Evolutionary conservation across 257 asterid species (phyloP).

Genomic region (Ballota nigra): DNA sequence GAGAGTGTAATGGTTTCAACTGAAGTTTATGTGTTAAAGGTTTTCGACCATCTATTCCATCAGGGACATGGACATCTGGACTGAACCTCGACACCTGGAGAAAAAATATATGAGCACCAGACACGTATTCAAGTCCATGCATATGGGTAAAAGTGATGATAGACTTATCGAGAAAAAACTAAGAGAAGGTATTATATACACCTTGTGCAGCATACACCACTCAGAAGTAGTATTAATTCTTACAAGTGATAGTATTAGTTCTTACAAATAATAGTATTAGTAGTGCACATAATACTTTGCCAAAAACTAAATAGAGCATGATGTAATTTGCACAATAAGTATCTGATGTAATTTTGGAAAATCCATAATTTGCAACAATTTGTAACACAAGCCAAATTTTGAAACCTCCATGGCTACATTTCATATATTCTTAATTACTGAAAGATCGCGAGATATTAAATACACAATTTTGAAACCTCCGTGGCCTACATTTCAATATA

Average conservation of each 20-base stretch:
- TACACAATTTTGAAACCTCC: slow-evolving; percentile 7
- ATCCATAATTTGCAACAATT: slow-evolving; percentile 3
- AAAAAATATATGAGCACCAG: slow-evolving; percentile 16
- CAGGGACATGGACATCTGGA: slow-evolving; percentile 63
- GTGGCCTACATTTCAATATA: neutral
- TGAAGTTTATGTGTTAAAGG: slow-evolving; percentile 39
- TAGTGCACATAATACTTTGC: no score
- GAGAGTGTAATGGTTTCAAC: slow-evolving; percentile 47
- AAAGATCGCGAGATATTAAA: neutral
- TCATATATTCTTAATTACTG: slow-evolving; percentile 3
- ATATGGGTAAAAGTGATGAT: neutral
- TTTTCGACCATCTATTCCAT: slow-evolving; percentile 44
- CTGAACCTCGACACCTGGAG: slow-evolving; percentile 64
- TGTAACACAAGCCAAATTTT: neutral
- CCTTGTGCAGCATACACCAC: no score
- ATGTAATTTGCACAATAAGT: neutral
- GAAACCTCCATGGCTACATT: slow-evolving; percentile 1
- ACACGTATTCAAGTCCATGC: slow-evolving; percentile 31
- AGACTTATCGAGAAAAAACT: neutral
- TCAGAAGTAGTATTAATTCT: no score
- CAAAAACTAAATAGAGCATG: neutral
- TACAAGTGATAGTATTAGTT: no score
- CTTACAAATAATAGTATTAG: no score
- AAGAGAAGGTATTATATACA: no score
- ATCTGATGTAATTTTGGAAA: slow-evolving; percentile 11